Percentiles rank a stretch among this genome's conserved stretches.
phyloP scores from a whole-genome alignment of 1,284 basidiomycete genomes.

The Mycosarcoma mackinlayi region DNA sequence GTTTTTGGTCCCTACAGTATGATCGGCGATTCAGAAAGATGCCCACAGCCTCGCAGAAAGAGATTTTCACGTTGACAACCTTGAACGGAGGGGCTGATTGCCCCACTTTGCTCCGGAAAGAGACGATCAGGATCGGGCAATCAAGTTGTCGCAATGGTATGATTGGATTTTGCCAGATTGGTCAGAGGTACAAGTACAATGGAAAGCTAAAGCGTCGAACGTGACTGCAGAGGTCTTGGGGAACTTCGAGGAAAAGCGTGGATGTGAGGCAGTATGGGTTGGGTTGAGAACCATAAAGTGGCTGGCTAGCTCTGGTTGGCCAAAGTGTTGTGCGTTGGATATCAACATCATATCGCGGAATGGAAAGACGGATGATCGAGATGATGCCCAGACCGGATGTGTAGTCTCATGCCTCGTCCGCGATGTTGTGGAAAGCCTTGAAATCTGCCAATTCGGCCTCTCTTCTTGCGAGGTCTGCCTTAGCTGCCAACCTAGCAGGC shows the following conservation, averaged over 20 bases:
- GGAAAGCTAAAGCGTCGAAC: not conserved
- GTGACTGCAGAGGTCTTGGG: not conserved
- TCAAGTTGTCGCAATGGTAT: not conserved
- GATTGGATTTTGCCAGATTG: not conserved
- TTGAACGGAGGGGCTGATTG: too few relatives aligned
- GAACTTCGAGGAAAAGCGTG: too few relatives aligned
- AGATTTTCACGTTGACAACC: too few relatives aligned
- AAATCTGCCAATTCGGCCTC: constrained; percentile 89
- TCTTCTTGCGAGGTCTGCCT: constrained; percentile 88
- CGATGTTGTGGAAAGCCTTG: constrained; percentile 78
- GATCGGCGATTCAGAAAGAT: constrained; percentile 9
- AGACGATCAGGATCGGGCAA: not conserved
- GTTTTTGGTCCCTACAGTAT: not conserved
- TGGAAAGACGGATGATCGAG: too few relatives aligned
- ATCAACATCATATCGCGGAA: too few relatives aligned
- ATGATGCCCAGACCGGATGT: not conserved
- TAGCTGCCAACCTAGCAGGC: constrained; percentile 87
- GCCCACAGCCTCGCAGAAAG: not conserved
- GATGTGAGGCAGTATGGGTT: too few relatives aligned
- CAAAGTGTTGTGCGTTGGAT: too few relatives aligned
- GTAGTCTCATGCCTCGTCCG: constrained; percentile 45
- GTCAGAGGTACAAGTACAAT: constrained; percentile 23
- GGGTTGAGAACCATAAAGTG: too few relatives aligned
- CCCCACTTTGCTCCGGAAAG: too few relatives aligned
- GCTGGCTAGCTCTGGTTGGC: too few relatives aligned